Evolutionary conservation across 495 filamentous ascomycete species (phyloP).

Genomic region (Aspergillus bridgeri): DNA sequence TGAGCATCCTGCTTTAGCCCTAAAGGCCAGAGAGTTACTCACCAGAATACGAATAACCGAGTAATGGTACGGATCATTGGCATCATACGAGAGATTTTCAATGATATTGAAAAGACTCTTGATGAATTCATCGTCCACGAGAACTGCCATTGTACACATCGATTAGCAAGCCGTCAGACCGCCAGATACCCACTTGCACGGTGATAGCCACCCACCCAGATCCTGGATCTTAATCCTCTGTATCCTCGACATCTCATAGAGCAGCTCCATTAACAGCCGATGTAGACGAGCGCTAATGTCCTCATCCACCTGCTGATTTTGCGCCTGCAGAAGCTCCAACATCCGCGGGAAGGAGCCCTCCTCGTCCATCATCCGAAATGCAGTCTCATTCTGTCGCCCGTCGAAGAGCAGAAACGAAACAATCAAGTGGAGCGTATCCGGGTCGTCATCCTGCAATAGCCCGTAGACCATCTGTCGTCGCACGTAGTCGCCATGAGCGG

Average conservation of each 20-base stretch:
- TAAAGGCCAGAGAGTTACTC: conserved; percentile 25
- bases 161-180: neutral
- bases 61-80: conserved; percentile 93
- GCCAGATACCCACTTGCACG: neutral
- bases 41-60: conserved; percentile 91
- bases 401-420: conserved; percentile 88
- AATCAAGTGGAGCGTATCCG: conserved; percentile 73
- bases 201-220: conserved; percentile 50
- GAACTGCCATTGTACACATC: conserved; percentile 31
- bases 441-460: conserved; percentile 82
- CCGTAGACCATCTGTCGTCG: conserved; percentile 90
- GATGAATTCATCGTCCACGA: conserved; percentile 83
- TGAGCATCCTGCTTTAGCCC: conserved; percentile 10
- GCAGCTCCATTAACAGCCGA: conserved; percentile 75
- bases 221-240: conserved; percentile 77
- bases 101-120: conserved; percentile 82
- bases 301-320: conserved; percentile 54
- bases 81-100: conserved; percentile 84
- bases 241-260: conserved; percentile 97
- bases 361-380: conserved; percentile 80
- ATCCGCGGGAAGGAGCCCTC: conserved; percentile 81
- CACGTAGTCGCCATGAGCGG: conserved; percentile 75
- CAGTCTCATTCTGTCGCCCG: conserved; percentile 71
- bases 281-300: conserved; percentile 68
- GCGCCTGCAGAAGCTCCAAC: conserved; percentile 71